Conservation (phyloP, 208 protist species). For the Leptomonas pyrrhocoris region DNA sequence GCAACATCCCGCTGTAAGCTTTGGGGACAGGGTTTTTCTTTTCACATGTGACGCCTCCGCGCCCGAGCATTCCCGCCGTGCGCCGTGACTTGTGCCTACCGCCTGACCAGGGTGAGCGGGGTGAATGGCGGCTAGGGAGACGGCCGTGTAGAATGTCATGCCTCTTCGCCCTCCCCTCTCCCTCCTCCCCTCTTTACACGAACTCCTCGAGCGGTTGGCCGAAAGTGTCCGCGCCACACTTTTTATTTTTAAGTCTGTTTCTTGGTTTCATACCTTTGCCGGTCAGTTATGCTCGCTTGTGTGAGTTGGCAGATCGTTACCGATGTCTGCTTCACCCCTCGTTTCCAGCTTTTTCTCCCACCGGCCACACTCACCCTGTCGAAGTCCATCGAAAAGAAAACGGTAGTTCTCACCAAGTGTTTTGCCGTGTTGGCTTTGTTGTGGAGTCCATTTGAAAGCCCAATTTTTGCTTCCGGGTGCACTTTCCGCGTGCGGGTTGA, state of each 20-base stretch:
- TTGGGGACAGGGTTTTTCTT: too few species aligned
- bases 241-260: constrained; percentile 7
- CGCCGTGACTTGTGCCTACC: too few species aligned
- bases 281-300: constrained; percentile 12
- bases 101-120: too few species aligned
- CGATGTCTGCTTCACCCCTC: constrained; percentile 1
- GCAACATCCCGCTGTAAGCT: constrained; percentile 96
- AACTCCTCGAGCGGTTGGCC: constrained; percentile 1
- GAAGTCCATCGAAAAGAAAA: background rate
- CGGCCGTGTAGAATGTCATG: too few species aligned
- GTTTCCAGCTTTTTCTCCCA: background rate
- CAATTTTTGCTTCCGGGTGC: constrained; percentile 7
- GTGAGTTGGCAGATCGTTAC: background rate
- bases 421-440: constrained; percentile 11
- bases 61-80: too few species aligned
- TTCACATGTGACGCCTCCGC: too few species aligned
- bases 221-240: background rate
- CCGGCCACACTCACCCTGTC: background rate
- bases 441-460: background rate
- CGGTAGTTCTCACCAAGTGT: constrained; percentile 23
- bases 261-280: background rate
- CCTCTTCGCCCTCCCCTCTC: background rate
- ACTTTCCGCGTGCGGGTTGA: constrained; percentile 4
- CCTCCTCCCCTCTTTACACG: too few species aligned
- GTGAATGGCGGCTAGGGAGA: too few species aligned